Percentiles rank a stretch among this genome's conserved stretches.
phyloP scores from a whole-genome alignment of 495 filamentous ascomycete genomes.

The Penicillium subrubescens region DNA sequence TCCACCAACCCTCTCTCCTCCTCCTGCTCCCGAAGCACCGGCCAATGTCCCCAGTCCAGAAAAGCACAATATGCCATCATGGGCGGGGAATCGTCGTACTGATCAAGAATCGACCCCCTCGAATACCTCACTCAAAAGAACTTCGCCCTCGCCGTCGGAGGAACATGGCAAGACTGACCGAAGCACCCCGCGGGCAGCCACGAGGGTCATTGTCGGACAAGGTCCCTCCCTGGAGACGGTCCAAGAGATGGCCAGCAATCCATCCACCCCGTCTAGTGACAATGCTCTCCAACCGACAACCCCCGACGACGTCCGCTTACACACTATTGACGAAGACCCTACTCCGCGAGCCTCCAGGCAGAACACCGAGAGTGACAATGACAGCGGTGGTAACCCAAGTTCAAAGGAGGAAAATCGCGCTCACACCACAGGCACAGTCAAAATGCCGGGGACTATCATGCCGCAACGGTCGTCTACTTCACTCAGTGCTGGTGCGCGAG shows the following conservation, averaged over 20 bases:
- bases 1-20: slow-evolving; percentile 50
- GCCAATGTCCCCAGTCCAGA: slow-evolving; percentile 62
- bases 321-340: slow-evolving; percentile 45
- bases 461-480: slow-evolving; percentile 53
- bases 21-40: slow-evolving; percentile 52
- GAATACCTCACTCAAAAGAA: slow-evolving; percentile 49
- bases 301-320: slow-evolving; percentile 37
- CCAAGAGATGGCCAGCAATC: slow-evolving; percentile 79
- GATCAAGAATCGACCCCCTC: slow-evolving; percentile 41
- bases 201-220: slow-evolving; percentile 65
- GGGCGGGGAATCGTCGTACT: slow-evolving; percentile 53
- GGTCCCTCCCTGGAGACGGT: slow-evolving; percentile 84
- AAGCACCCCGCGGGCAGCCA: slow-evolving; percentile 40
- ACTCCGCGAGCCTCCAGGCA: slow-evolving; percentile 38
- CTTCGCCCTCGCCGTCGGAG: slow-evolving; percentile 31
- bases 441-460: slow-evolving; percentile 36
- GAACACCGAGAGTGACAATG: slow-evolving; percentile 49
- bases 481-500: slow-evolving; percentile 46
- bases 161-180: slow-evolving; percentile 39
- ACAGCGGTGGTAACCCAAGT: slow-evolving; percentile 51
- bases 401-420: slow-evolving; percentile 42
- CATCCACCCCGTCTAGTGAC: slow-evolving; percentile 67
- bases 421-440: slow-evolving; percentile 27
- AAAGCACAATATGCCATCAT: slow-evolving; percentile 64
- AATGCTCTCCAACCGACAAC: slow-evolving; percentile 37